Percentiles rank a stretch among this genome's conserved stretches.
Evolutionary conservation across 2,329 filamentous ascomycete species (phyloP).

Genomic region (Fusarium anguioides): DNA sequence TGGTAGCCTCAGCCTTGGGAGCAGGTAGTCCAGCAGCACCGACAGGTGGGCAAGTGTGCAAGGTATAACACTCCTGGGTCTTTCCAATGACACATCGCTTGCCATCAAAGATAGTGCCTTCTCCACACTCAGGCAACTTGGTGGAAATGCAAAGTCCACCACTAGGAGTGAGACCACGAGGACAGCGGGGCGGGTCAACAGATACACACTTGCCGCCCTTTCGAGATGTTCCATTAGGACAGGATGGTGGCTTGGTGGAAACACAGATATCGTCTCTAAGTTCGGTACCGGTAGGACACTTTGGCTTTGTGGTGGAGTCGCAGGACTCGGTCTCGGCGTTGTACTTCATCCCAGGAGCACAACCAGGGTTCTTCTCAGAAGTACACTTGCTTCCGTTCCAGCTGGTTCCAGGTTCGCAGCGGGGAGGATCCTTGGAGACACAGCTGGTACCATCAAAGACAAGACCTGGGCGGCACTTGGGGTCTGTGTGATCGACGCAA

Average conservation of each 20-base stretch:
- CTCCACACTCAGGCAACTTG: constrained; percentile 1
- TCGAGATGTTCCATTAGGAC: not conserved
- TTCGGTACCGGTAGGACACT: constrained; percentile 4
- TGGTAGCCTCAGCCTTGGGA: not conserved
- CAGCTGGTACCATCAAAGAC: constrained; percentile 17
- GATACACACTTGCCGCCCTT: constrained; percentile 15
- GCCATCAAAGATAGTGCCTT: constrained; percentile 18
- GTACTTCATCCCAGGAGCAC: constrained; percentile 1
- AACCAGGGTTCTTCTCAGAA: not conserved
- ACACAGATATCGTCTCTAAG: constrained; percentile 15
- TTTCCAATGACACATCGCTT: constrained; percentile 19
- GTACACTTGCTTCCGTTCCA: constrained; percentile 15
- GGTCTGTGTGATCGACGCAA: constrained; percentile 3
- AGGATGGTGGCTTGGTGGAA: not conserved
- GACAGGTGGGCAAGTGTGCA: constrained; percentile 13
- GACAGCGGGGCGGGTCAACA: not conserved
- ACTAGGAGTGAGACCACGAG: not conserved
- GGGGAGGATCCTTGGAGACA: not conserved
- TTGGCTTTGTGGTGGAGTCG: not conserved
- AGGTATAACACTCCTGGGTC: constrained; percentile 13
- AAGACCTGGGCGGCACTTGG: not conserved
- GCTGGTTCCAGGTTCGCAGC: not conserved
- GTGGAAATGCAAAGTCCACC: constrained; percentile 7
- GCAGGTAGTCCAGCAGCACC: not conserved
- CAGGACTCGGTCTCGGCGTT: constrained; percentile 10